Evolutionary conservation across 2,329 filamentous ascomycete genomes (phyloP).

Genomic region (Colletotrichum costaricense): DNA sequence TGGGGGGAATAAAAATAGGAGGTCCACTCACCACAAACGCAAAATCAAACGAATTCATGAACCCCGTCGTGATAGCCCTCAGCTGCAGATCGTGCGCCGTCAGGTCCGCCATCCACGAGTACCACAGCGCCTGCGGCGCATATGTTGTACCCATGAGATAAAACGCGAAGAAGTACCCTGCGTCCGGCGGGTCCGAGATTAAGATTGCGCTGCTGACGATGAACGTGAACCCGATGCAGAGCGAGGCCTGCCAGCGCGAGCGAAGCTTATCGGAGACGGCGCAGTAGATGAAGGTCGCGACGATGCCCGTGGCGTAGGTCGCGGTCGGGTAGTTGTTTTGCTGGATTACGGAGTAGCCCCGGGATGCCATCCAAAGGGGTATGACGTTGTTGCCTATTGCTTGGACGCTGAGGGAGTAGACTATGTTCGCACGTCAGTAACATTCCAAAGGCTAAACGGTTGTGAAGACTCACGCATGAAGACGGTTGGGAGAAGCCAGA

Average conservation of each 20-base stretch:
- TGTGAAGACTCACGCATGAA: slow-evolving; percentile 51
- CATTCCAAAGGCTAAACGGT: background rate
- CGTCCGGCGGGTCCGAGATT: slow-evolving; percentile 47
- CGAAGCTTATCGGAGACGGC: slow-evolving; percentile 53
- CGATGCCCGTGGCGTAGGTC: slow-evolving; percentile 53
- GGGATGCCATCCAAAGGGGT: slow-evolving; percentile 56
- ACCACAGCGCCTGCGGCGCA: slow-evolving; percentile 58
- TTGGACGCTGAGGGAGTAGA: slow-evolving; percentile 57
- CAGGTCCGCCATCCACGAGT: slow-evolving; percentile 58
- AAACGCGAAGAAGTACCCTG: slow-evolving; percentile 55
- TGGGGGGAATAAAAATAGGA: too few relatives aligned
- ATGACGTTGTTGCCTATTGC: slow-evolving; percentile 57
- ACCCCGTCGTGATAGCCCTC: slow-evolving; percentile 55
- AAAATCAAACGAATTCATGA: slow-evolving; percentile 57
- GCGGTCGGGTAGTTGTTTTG: slow-evolving; percentile 58
- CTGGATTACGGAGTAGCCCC: slow-evolving; percentile 54
- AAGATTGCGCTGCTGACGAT: slow-evolving; percentile 52
- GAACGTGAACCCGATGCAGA: slow-evolving; percentile 55
- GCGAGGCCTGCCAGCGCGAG: slow-evolving; percentile 56
- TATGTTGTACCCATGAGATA: slow-evolving; percentile 57
- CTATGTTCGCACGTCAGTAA: slow-evolving; percentile 10
- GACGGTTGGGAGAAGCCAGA: slow-evolving; percentile 55
- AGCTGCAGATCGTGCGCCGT: slow-evolving; percentile 52
- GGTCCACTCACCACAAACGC: slow-evolving; percentile 47
- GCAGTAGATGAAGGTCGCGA: slow-evolving; percentile 54